A percentile compares a stretch with the other conserved stretches of the same genome.
These are phyloP conservation scores for Cutaneotrichosporon dermatis DNA, from an alignment of 1,284 basidiomycete species.

Conservation along the genomic window DNA sequence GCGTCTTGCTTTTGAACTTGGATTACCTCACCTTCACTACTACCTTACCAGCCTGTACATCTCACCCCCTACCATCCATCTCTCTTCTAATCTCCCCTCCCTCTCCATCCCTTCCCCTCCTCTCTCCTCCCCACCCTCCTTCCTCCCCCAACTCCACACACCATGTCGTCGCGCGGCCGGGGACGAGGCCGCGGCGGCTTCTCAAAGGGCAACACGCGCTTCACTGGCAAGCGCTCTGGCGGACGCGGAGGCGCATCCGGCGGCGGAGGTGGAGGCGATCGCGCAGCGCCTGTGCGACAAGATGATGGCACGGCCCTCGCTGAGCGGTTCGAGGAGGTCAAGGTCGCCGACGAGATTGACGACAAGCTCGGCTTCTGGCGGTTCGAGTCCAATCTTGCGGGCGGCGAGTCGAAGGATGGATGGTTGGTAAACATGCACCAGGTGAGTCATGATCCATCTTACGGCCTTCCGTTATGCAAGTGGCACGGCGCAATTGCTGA, in stretches of 20 bases:
- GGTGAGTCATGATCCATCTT: slow-evolving; percentile 52
- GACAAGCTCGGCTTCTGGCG: slow-evolving; percentile 84
- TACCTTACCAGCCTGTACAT: no score
- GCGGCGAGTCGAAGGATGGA: slow-evolving; percentile 68
- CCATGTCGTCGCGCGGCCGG: slow-evolving; percentile 49
- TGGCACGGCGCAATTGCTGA: slow-evolving; percentile 2
- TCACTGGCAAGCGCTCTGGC: slow-evolving; percentile 31
- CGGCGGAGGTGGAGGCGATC: slow-evolving; percentile 21
- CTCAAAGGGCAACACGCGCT: slow-evolving; percentile 44
- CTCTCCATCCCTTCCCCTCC: no score
- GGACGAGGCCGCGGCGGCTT: slow-evolving; percentile 51
- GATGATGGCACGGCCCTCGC: slow-evolving; percentile 79
- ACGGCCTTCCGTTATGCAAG: no score
- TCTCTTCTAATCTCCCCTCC: no score
- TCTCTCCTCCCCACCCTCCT: neutral
- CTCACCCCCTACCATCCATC: no score
- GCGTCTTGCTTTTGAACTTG: no score
- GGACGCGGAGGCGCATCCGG: slow-evolving; percentile 14
- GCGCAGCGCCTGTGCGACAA: slow-evolving; percentile 60
- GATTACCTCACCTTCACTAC: no score
- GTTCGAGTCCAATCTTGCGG: slow-evolving; percentile 56
- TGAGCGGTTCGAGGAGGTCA: slow-evolving; percentile 75
- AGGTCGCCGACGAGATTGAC: slow-evolving; percentile 78
- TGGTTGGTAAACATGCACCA: slow-evolving; percentile 99
- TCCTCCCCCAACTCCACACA: neutral